These are phyloP conservation scores for Erodium chrysanthum DNA, from an alignment of 441 rosid species.

Conservation along the genomic window DNA sequence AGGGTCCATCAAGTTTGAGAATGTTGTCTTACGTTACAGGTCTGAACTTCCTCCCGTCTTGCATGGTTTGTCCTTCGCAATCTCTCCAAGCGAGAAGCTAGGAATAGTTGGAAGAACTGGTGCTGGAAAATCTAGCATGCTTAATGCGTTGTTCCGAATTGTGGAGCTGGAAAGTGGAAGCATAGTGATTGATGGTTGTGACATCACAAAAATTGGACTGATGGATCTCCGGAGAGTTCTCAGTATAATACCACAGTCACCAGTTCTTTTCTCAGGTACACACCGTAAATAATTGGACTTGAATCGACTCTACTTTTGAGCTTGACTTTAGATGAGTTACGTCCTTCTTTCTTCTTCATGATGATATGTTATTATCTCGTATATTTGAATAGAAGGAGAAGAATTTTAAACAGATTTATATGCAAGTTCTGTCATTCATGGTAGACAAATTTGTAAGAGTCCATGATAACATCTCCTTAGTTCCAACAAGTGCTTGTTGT, in stretches of 20 bases:
- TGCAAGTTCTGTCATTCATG: background rate
- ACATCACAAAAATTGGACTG: constrained; percentile 63
- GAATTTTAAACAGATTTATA: background rate
- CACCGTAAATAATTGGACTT: constrained; percentile 6
- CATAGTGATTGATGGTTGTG: constrained; percentile 62
- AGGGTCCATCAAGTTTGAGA: constrained; percentile 71
- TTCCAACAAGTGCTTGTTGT: background rate
- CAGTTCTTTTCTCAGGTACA: constrained; percentile 90
- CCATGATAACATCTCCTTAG: background rate
- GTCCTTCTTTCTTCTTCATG: background rate
- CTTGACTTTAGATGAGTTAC: background rate
- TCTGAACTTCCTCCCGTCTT: constrained; percentile 84
- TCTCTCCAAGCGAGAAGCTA: constrained; percentile 72
- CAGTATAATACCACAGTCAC: constrained; percentile 85
- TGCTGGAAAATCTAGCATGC: constrained; percentile 91
- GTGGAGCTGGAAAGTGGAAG: constrained; percentile 84
- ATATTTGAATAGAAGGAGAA: background rate
- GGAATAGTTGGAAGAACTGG: constrained; percentile 96
- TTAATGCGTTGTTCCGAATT: constrained; percentile 81
- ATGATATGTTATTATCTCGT: background rate
- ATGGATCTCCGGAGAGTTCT: constrained; percentile 83
- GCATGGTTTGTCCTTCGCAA: constrained; percentile 60
- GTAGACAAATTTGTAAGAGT: background rate
- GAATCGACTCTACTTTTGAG: background rate
- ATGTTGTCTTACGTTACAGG: constrained; percentile 79